Evolutionary conservation across 805 yeast species (phyloP).

Genomic region (Barnettozyma vustinii): DNA sequence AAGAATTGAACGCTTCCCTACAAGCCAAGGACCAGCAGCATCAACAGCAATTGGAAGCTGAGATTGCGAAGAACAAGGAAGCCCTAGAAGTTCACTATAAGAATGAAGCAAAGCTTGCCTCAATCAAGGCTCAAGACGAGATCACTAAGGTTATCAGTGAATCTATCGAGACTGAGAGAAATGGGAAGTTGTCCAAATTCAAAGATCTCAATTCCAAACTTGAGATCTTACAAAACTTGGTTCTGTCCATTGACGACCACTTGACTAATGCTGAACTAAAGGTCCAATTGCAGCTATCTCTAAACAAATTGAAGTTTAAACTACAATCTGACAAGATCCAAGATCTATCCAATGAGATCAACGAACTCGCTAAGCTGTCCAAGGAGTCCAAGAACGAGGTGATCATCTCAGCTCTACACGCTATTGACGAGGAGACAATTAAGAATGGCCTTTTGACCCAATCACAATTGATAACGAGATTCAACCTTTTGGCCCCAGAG

Average conservation of each 20-base stretch:
- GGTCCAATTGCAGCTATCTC: constrained; percentile 38
- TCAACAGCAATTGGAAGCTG: constrained; percentile 50
- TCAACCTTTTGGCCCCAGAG: constrained; percentile 73
- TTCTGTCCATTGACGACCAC: constrained; percentile 32
- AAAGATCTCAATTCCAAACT: constrained; percentile 52
- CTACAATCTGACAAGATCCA: constrained; percentile 35
- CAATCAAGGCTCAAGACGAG: constrained; percentile 63
- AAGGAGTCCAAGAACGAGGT: constrained; percentile 40
- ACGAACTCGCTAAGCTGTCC: constrained; percentile 28
- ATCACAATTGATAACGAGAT: constrained; percentile 26
- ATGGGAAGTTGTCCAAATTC: constrained; percentile 69
- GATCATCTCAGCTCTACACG: constrained; percentile 40
- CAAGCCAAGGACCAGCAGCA: constrained; percentile 54
- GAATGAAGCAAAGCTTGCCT: constrained; percentile 62
- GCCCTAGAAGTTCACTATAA: constrained; percentile 66
- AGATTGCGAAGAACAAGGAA: constrained; percentile 61
- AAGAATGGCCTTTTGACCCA: constrained; percentile 49
- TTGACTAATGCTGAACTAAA: constrained; percentile 34
- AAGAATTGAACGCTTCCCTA: constrained; percentile 60
- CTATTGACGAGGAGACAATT: constrained; percentile 41
- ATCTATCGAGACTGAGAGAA: constrained; percentile 67
- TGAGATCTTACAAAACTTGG: constrained; percentile 51
- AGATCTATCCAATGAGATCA: constrained; percentile 25
- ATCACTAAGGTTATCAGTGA: constrained; percentile 53
- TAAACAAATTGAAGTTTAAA: constrained; percentile 37